Base-by-base conservation (phyloP, 2,329 filamentous ascomycete genomes). In the Plectosphaerella plurivora region DNA sequence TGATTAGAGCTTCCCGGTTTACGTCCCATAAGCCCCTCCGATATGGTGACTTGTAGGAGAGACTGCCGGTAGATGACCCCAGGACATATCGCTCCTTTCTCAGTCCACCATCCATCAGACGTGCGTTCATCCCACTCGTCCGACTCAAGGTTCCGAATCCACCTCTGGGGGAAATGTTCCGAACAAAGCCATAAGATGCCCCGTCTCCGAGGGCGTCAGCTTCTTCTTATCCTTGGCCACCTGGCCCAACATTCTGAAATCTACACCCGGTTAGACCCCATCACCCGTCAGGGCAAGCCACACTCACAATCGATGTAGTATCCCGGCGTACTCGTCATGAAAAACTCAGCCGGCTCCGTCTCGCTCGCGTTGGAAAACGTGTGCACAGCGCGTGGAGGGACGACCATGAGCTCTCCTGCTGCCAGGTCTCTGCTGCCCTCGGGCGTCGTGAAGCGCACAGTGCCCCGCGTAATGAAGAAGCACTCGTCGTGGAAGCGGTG, bases 291-390 rank as follows among this genome's bases (percentile, higher is more conserved):
- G 4, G 11, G n/a, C 5, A 28, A n/a, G 11, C 46, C 14, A 45
- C 14, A 62, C 66, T 63, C 50, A 68, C 68, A 70, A 33, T 69
- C 67, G 20, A 70, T 66, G 51, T 70, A 69, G 44, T 70, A 63
- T 1, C 65, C 66, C 63, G 67, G 68, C 5, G 66, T 70, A 7
- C 65, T 65, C 2, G 66, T 70, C 67, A 70, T 70, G 51, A 68
- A 70, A n/a, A 66, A 61, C 55, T 68, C 68, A 7, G 62, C 62
- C 2, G 61, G 59, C 51, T 66, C 65, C 16, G 60, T 64, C n/a
- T 62, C 55, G 0, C 65, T 68, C 18, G 66, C 57, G 37, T 70
- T 70, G 51, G 61, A 61, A 50, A 70, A 69, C 2, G 65, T 68
- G 24, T 70, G 68, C 36, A 69, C 59, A 4, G 67, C 66, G 39